These are phyloP conservation scores for Fennellomyces sp. DNA, from an alignment of 371 early-diverging fungal species.

Conservation along the genomic window DNA sequence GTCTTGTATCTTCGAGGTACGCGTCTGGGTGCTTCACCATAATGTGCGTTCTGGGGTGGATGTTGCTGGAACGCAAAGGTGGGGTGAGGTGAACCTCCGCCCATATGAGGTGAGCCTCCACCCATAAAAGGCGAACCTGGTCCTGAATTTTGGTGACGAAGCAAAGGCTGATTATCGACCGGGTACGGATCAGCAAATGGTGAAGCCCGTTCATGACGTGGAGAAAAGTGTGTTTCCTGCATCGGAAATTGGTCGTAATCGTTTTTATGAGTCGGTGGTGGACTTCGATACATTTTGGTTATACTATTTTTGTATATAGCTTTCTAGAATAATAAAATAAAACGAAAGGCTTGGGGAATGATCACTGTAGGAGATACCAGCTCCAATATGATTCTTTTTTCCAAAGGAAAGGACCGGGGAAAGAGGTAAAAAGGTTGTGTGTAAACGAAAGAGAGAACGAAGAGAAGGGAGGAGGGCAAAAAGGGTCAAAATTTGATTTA, in stretches of 20 bases:
- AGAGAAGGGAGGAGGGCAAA: not conserved
- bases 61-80: conserved; percentile 9
- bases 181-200: conserved; percentile 45
- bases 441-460: conserved; percentile 1
- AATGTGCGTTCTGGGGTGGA: conserved; percentile 33
- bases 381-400: not conserved
- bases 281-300: conserved; percentile 21
- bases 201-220: conserved; percentile 34
- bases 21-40: conserved; percentile 54
- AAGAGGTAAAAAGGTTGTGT: not conserved
- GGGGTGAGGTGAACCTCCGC: conserved; percentile 19
- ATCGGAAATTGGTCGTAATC: conserved; percentile 47
- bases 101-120: conserved; percentile 7
- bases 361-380: conserved; percentile 3
- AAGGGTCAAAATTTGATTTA: conserved; percentile 9
- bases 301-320: not conserved
- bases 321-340: not conserved
- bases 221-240: conserved; percentile 41
- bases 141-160: conserved; percentile 1
- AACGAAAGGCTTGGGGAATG: not conserved
- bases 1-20: conserved; percentile 69
- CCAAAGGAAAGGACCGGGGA: conserved; percentile 8
- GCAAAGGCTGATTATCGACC: conserved; percentile 32
- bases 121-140: not conserved
- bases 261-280: conserved; percentile 17